Base-by-base conservation (phyloP, 345 rosid species). In the Erysimum cheiranthoides region DNA sequence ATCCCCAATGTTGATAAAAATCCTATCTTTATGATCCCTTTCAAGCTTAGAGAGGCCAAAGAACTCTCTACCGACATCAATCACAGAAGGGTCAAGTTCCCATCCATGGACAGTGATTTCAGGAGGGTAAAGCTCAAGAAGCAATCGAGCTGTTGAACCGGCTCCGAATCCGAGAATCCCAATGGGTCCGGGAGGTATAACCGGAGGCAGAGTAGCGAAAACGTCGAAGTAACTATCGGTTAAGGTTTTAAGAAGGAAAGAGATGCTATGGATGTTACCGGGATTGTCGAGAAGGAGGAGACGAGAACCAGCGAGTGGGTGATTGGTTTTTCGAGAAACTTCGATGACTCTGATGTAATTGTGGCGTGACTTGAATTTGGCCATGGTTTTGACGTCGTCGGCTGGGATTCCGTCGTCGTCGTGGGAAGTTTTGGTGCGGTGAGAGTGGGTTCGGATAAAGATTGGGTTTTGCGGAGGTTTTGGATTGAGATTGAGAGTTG, bases 151-250 rank as follows among this genome's bases (percentile, higher is more conserved):
- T 0, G 93, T 67, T 5, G 97, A 85, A 28, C 97, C 96, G 14
- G 96, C 98, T 8, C 97, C 97, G 74, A 94, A 88, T 3, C 92
- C 97, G 49, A 93, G 88, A 70, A 93, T 46, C n/a, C 86, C 98
- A 14, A 93, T 61, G 3, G 96, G 92, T 51, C 96, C 92, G 2
- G 88, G 84, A 3, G 95, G 93, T n/a, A 89, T 47, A 39, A 86
- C 78, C 1, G 91, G 93, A 18, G 98, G 93, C 45, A 93, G 54
- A 30, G 95, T 87, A 14, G 97, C 95, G 79, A 86, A 93, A 58
- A 89, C 91, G 75, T 94, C 96, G 83, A 84, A 92, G 81, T 92
- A 92, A n/a, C 97, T 77, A 59, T 81, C 66, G 61, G 97, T 92
- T 61, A 95, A 52, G 12, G 87, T 75, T 56, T 80, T 88, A 74